phyloP scores from a whole-genome alignment of 2,329 filamentous ascomycete species.

The Penicillium capsulatum region DNA sequence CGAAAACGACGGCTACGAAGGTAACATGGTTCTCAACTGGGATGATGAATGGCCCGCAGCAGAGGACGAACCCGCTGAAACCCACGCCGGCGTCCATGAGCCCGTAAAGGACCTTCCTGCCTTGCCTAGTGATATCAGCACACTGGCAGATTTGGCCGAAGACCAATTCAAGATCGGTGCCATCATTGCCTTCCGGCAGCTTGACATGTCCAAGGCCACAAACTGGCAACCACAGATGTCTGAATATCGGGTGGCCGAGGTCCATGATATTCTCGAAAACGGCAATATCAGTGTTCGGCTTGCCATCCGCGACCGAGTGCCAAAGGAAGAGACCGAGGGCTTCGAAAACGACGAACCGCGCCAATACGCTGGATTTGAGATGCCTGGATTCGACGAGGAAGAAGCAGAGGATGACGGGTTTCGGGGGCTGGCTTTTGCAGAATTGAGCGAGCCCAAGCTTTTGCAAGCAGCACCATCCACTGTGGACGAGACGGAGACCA shows the following conservation, averaged over 20 bases:
- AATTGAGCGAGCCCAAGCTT: slow-evolving; percentile 66
- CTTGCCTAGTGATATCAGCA: slow-evolving; percentile 58
- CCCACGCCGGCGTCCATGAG: slow-evolving; percentile 3
- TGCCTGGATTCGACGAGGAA: slow-evolving; percentile 59
- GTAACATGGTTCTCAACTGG: slow-evolving; percentile 42
- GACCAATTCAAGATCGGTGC: slow-evolving; percentile 34
- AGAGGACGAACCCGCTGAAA: slow-evolving; percentile 1
- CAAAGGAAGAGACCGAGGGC: slow-evolving; percentile 57
- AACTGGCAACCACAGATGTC: slow-evolving; percentile 47
- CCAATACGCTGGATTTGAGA: slow-evolving; percentile 74
- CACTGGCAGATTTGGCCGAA: slow-evolving; percentile 48
- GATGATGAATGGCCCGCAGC: slow-evolving; percentile 9
- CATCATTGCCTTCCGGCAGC: slow-evolving; percentile 46
- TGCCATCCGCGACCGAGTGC: slow-evolving; percentile 63
- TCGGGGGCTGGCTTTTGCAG: slow-evolving; percentile 56
- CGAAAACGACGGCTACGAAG: slow-evolving; percentile 33
- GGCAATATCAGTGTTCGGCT: slow-evolving; percentile 59
- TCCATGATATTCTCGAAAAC: slow-evolving; percentile 55
- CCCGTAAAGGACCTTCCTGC: slow-evolving; percentile 47
- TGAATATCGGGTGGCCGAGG: slow-evolving; percentile 61
- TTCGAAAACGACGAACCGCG: slow-evolving; percentile 61
- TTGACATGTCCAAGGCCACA: slow-evolving; percentile 46
- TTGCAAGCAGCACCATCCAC: slow-evolving; percentile 44
- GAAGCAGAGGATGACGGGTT: slow-evolving; percentile 56
- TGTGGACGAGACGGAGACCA: slow-evolving; percentile 20